Evolutionary conservation across 208 protist genomes (phyloP).

Genomic region (Vickermania ingenoplastis): DNA sequence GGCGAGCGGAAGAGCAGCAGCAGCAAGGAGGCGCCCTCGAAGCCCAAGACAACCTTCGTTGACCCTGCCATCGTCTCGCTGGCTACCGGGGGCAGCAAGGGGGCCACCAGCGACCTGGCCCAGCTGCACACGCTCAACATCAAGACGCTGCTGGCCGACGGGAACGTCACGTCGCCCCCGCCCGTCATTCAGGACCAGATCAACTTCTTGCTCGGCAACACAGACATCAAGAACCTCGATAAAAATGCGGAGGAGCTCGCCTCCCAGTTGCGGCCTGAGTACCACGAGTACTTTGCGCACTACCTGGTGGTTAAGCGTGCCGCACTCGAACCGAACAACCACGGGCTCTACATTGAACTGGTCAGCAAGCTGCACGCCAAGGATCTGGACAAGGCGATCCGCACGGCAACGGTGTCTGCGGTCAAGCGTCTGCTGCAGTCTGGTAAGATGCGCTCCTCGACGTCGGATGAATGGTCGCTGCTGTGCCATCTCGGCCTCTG

Average conservation of each 20-base stretch:
- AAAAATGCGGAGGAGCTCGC: conserved; percentile 72
- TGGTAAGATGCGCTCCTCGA: conserved; percentile 88
- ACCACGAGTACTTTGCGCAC: conserved; percentile 90
- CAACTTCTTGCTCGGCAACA: conserved; percentile 90
- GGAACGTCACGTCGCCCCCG: conserved; percentile 68
- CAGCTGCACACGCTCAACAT: conserved; percentile 85
- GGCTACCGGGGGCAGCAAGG: conserved; percentile 15
- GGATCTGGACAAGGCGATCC: conserved; percentile 79
- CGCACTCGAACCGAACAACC: conserved; percentile 97
- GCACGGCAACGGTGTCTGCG: conserved; percentile 70
- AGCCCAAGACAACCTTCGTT: conserved; percentile 20
- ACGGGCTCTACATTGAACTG: conserved; percentile 88
- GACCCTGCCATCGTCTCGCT: conserved; percentile 68
- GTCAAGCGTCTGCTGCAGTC: conserved; percentile 88
- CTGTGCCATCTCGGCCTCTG: conserved; percentile 98
- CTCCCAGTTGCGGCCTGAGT: conserved; percentile 72
- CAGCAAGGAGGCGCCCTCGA: conserved; percentile 10
- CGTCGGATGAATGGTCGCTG: conserved; percentile 85
- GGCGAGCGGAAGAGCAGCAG: conserved; percentile 11
- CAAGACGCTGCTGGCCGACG: conserved; percentile 60
- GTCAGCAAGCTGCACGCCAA: conserved; percentile 66
- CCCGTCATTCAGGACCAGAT: conserved; percentile 87
- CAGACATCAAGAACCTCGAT: conserved; percentile 75
- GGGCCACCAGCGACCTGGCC: conserved; percentile 16
- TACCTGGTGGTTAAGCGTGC: conserved; percentile 98